Base-by-base conservation (phyloP, 257 asterid genomes). In the Nicotiana obtusifolia region DNA sequence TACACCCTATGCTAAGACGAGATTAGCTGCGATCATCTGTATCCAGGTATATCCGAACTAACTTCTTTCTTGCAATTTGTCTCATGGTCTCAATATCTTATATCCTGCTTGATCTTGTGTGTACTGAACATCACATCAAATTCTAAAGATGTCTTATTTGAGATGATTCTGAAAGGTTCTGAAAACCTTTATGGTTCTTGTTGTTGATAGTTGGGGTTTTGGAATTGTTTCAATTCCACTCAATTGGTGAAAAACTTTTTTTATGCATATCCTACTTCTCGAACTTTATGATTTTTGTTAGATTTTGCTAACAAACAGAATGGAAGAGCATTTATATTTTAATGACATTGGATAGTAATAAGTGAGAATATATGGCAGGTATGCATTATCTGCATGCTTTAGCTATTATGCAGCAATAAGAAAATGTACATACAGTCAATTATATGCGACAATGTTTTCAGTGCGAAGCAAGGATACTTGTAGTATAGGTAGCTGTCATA, bases 11-110 rank as follows among this genome's bases (percentile, higher is more conserved):
- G 93, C 88, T 20, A 90, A 88, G 88, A 89, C 97, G 83, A 90
- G 99, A 86, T 77, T 95, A 80, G 91, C 94, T 88, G 97, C 97
- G 37, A 92, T 95, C 78, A 66, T 87, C 78, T 95, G 99, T 83
- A 89, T 95, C 84, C 99, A 93, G 95, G 98, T 95, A 78, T 81
- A 89, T 87, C 81, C 77, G 64, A 65, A 80, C 87, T 82, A 26
- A 82, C 84, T 62, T 81, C 26, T 75, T 84, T 81, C 68, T 73
- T 73, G 60, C 61, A 71, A 52, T 73, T 61, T 47, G 52, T 81
- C 30, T 64, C 68, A 35, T 47, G 68, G 77, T 77, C 77, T 71
- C 35, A 47, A 22, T 44, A 71, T 71, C 37, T 71, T 71, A 47
- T 30, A 44, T 71, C 78, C 31, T 69, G 77, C 57, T 71, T 71